Conservation (phyloP, 208 protist species). For the Crithidia bombi region DNA sequence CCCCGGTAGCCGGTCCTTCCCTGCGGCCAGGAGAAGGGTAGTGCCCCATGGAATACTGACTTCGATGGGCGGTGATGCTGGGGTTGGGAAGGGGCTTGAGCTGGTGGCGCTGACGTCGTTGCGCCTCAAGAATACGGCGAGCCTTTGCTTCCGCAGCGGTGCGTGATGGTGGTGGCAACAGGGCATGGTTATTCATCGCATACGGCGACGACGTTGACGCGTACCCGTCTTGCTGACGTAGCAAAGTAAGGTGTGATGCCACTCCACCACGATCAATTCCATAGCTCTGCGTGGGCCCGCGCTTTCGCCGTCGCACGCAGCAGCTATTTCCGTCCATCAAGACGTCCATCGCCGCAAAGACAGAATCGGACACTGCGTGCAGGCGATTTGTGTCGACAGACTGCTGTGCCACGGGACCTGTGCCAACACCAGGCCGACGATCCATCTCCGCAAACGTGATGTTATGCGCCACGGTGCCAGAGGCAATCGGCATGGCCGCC, state of each 20-base stretch:
- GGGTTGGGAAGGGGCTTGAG: too few species aligned
- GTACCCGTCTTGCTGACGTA: not conserved
- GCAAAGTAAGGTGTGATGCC: not conserved
- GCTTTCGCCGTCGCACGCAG: conserved; percentile 50
- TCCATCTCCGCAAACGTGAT: conserved; percentile 30
- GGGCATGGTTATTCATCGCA: not conserved
- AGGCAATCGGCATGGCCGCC: not conserved
- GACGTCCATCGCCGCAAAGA: conserved; percentile 65
- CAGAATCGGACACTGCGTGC: conserved; percentile 16
- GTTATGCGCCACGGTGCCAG: not conserved
- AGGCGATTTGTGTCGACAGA: conserved; percentile 32
- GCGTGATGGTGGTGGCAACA: conserved; percentile 16
- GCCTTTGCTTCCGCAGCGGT: conserved; percentile 27
- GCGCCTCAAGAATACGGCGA: conserved; percentile 23
- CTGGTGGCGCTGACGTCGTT: conserved; percentile 14
- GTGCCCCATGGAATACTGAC: too few species aligned
- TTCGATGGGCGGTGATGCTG: too few species aligned
- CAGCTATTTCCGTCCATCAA: conserved; percentile 76
- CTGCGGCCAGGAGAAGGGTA: too few species aligned
- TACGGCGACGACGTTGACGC: not conserved
- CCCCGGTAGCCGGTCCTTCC: not conserved
- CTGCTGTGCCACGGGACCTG: conserved; percentile 21
- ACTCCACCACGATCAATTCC: not conserved
- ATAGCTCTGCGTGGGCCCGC: not conserved
- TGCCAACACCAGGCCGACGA: conserved; percentile 17